These are phyloP conservation scores for Trichoderma asperellum DNA, from an alignment of 2,329 filamentous ascomycete genomes.

Conservation along the genomic window DNA sequence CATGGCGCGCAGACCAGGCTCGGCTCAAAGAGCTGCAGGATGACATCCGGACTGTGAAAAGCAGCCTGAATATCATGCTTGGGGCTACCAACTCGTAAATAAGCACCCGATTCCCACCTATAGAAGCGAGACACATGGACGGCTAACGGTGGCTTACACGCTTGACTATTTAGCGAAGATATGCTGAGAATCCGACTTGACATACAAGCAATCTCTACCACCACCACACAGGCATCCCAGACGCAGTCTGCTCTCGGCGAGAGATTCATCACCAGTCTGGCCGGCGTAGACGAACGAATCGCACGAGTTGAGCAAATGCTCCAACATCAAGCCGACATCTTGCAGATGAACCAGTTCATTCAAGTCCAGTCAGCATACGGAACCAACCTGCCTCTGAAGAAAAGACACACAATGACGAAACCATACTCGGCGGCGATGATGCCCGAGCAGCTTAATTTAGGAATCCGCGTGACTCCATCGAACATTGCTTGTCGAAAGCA, in stretches of 20 bases:
- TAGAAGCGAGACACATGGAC: not conserved
- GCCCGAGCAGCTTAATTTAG: not conserved
- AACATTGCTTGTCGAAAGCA: not conserved
- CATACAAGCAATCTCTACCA: not conserved
- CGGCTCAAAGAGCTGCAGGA: constrained; percentile 36
- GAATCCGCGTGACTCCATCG: not conserved
- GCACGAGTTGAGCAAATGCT: constrained; percentile 37
- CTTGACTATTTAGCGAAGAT: not conserved
- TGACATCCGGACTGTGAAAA: constrained; percentile 37
- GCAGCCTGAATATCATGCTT: constrained; percentile 38
- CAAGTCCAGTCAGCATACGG: constrained; percentile 33
- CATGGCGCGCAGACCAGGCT: constrained; percentile 35
- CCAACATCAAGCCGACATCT: constrained; percentile 32
- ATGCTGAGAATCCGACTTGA: not conserved
- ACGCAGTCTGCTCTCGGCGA: not conserved
- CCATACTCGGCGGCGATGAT: not conserved
- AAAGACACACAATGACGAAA: not conserved
- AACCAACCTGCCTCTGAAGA: not conserved
- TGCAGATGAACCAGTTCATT: constrained; percentile 34
- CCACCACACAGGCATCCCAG: not conserved
- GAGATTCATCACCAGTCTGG: constrained; percentile 33
- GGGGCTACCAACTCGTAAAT: constrained; percentile 38
- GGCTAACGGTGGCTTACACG: not conserved
- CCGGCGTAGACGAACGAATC: constrained; percentile 35
- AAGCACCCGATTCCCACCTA: not conserved